These are phyloP conservation scores for Aquilaria agallochum DNA, from an alignment of 441 rosid genomes.

Conservation along the genomic window DNA sequence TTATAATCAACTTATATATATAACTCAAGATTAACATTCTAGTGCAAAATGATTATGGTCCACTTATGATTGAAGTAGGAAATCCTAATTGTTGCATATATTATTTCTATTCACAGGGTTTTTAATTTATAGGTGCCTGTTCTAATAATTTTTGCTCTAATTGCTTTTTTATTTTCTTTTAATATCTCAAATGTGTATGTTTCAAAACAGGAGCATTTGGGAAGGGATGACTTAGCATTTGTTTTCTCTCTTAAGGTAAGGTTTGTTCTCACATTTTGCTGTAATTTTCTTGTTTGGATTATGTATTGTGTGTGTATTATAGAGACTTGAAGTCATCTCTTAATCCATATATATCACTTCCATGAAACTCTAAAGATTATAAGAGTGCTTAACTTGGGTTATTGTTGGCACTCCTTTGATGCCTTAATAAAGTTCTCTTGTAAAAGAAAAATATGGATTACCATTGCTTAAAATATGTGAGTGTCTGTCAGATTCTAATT, in stretches of 20 bases:
- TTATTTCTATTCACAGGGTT: too few species aligned
- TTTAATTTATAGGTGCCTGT: neutral
- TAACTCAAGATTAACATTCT: neutral
- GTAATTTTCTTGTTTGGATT: neutral
- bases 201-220: constrained; percentile 70
- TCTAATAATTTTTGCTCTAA: neutral
- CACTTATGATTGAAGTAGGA: too few species aligned
- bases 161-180: neutral
- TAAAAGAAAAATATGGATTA: neutral
- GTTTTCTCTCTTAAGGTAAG: constrained; percentile 80
- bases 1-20: too few species aligned
- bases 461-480: neutral
- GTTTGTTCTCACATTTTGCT: constrained; percentile 15
- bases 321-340: too few species aligned
- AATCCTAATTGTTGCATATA: too few species aligned
- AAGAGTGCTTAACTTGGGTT: neutral
- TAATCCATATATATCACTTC: constrained; percentile 10
- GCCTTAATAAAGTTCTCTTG: too few species aligned
- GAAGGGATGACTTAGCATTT: constrained; percentile 80
- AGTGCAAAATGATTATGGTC: too few species aligned
- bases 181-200: neutral
- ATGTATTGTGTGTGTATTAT: too few species aligned
- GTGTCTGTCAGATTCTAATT: neutral
- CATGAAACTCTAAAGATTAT: constrained; percentile 2
- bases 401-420: too few species aligned